Evolutionary conservation across 2,329 filamentous ascomycete genomes (phyloP), one percentile per base, ranked within the genome.

Genomic region (Beauveria pseudobassiana): DNA sequence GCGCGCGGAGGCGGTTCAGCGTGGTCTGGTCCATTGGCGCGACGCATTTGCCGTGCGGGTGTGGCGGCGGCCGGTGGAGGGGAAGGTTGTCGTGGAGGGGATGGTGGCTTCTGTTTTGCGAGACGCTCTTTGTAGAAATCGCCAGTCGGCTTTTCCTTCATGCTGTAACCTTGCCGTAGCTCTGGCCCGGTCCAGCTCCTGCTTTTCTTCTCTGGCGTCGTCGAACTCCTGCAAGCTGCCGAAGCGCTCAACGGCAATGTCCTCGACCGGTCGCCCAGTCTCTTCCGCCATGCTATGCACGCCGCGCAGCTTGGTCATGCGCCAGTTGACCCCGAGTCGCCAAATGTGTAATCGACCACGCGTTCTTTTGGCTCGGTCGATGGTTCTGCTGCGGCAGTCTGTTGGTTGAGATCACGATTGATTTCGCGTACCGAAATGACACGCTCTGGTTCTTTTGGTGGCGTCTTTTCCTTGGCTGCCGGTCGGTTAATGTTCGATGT

Each of bases 271-370:
- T n/a, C 82, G 82, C 0, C 87, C 87, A 0, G 80, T 87, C 68
- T 95, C 87, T 67, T 96, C 82, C 0, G 92, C 91, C 59, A 87
- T 83, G 28, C 85, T 83, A 73, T 96, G 96, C 2, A 96, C 90
- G 12, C 87, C 89, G 66, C 89, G 92, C 38, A 99, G 83, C 73
- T 93, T 97, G 6, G 89, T 96, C 93, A 99, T 96, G 55, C 96
- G 87, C 95, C 96, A 99, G 68, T 91, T 85, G 16, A 93, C 0
- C 95, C 93, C 7, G 84, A 77, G 72, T 99, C 95, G 20, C 96
- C 95, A 73, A 99, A 96, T 0, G 78, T 90, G 71, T 98, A 99
- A 62, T 84, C 80, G 9, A 96, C 84, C 0, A 64, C 69, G 28
- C 71, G 66, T 61, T 89, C 83, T 59, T 85, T 79, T 50, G 85